Evolutionary conservation across 164 flowering plant genomes (phyloP), one percentile per base, ranked within the genome.

Genomic region (Cinnamomum micranthum): DNA sequence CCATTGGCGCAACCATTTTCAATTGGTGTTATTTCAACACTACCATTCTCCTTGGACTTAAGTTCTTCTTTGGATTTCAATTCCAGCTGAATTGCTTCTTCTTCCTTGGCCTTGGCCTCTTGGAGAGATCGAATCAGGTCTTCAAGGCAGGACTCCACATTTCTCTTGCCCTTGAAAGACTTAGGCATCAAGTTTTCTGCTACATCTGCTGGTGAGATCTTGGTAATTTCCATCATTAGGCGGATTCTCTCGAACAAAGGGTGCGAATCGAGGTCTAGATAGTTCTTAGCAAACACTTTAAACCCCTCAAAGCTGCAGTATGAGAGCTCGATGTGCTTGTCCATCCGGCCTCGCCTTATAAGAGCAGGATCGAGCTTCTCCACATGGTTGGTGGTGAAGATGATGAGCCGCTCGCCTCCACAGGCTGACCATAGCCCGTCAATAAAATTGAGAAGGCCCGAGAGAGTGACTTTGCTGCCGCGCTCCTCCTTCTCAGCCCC

Each of bases 341-440:
- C 92, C 92, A 90, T 88, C 41, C 94, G 73, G 0, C 90, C 89
- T 27, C 87, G 79, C 47, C 89, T 75, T 9, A 86, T 84, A 41
- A 90, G 81, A 23, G 91, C 90, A 0, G 88, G 87, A 55, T 90
- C 91, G 12, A 87, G 84, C 73, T 87, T 87, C 71, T 86, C 90
- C 59, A 83, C 77, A 68, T 84, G 79, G 64, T 91, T 91, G 0
- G 90, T 91, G 7, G 92, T 91, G 78, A 91, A 91, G 28, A 89
- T 84, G 50, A 91, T 84, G 55, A 91, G 73, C 63, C 89, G 77
- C 77, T 91, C 91, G 6, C 90, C 88, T 3, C 90, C 90, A 69
- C 88, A 85, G 50, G 91, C 79, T 0, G 93, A 87, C 95, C 95
- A 91, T 1, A 91, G 55, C 6, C 95, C 93, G 74, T 91, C 95